These are phyloP conservation scores for Pichia sp. DNA, from an alignment of 1,139 yeast species.

Conservation along the genomic window DNA sequence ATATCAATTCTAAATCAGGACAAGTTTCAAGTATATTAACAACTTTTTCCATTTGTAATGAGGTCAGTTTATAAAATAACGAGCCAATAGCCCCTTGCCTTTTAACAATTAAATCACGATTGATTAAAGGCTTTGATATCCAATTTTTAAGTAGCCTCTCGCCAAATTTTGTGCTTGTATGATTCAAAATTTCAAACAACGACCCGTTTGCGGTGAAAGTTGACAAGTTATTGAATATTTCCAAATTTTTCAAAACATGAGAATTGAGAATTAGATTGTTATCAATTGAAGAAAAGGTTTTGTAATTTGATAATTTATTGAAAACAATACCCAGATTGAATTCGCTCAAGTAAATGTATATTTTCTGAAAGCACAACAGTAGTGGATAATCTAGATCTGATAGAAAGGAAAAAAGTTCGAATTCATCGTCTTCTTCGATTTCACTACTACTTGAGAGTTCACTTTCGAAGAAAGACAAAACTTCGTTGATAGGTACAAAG, in stretches of 20 bases:
- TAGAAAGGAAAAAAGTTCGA: slow-evolving; percentile 10
- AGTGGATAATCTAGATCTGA: slow-evolving; percentile 6
- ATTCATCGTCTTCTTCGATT: too few relatives aligned
- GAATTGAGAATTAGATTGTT: slow-evolving; percentile 60
- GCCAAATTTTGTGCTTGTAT: slow-evolving; percentile 75
- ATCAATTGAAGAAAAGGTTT: slow-evolving; percentile 40
- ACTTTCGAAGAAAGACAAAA: too few relatives aligned
- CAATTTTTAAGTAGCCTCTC: slow-evolving; percentile 57
- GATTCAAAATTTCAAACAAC: slow-evolving; percentile 69
- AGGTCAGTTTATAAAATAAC: slow-evolving; percentile 26
- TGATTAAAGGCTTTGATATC: slow-evolving; percentile 65
- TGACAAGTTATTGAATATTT: slow-evolving; percentile 61
- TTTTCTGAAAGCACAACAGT: slow-evolving; percentile 34
- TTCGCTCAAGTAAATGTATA: slow-evolving; percentile 49
- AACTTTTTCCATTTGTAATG: slow-evolving; percentile 41
- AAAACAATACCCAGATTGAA: slow-evolving; percentile 56
- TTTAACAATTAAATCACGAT: slow-evolving; percentile 41
- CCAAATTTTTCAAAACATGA: slow-evolving; percentile 60
- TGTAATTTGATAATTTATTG: slow-evolving; percentile 31
- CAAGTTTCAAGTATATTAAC: slow-evolving; percentile 35
- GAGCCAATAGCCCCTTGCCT: slow-evolving; percentile 62
- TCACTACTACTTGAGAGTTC: too few relatives aligned
- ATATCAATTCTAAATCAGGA: slow-evolving; percentile 61
- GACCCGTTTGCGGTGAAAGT: slow-evolving; percentile 56
- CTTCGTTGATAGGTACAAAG: too few relatives aligned